phyloP scores from a whole-genome alignment of 257 asterid species.

The Solanum chiquidenum region DNA sequence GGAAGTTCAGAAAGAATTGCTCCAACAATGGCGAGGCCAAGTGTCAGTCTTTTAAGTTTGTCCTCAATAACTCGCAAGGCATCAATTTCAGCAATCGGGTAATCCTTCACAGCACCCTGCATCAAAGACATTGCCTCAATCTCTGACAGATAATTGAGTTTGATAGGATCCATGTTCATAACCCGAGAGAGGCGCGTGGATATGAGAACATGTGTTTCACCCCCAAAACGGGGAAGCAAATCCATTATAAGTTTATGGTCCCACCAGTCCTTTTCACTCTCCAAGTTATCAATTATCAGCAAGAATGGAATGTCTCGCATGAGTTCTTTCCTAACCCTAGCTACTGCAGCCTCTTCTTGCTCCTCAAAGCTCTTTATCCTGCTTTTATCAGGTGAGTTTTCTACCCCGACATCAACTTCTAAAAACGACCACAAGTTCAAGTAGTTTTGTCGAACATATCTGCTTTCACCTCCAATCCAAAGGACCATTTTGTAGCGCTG shows the following conservation, averaged over 20 bases:
- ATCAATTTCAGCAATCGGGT: constrained; percentile 62
- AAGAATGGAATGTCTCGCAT: constrained; percentile 72
- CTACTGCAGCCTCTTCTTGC: constrained; percentile 71
- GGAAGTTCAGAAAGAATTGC: constrained; percentile 91
- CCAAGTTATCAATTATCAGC: constrained; percentile 70
- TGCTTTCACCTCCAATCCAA: constrained; percentile 82
- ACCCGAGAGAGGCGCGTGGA: constrained; percentile 62
- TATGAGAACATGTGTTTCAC: constrained; percentile 80
- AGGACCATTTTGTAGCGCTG: constrained; percentile 78
- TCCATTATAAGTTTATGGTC: constrained; percentile 85
- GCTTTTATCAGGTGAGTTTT: constrained; percentile 38
- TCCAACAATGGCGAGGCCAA: constrained; percentile 85
- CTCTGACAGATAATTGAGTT: constrained; percentile 74
- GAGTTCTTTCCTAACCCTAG: constrained; percentile 74
- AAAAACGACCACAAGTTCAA: constrained; percentile 63
- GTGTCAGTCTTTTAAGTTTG: constrained; percentile 77
- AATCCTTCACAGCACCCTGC: constrained; percentile 72
- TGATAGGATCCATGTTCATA: constrained; percentile 79
- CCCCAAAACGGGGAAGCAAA: constrained; percentile 83
- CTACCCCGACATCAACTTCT: constrained; percentile 77
- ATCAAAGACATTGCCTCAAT: constrained; percentile 82
- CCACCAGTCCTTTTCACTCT: constrained; percentile 98
- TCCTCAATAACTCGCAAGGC: constrained; percentile 80
- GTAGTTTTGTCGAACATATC: constrained; percentile 64
- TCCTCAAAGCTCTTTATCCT: constrained; percentile 68